Percentiles rank a stretch among this genome's conserved stretches.
Evolutionary conservation across 805 yeast genomes (phyloP).

Genomic region (Wickerhamomyces silvicola): DNA sequence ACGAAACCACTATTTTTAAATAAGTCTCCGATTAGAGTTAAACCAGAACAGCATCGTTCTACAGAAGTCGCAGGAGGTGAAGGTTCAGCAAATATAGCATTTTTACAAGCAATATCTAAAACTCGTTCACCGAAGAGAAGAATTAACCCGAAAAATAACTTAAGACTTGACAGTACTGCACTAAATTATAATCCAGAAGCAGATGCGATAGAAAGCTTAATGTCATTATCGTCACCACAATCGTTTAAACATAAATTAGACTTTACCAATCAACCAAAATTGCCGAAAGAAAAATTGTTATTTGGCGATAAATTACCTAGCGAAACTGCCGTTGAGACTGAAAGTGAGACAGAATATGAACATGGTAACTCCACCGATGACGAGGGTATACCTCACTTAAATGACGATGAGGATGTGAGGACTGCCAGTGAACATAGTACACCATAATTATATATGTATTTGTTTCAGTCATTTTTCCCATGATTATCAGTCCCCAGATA

Average conservation of each 20-base stretch:
- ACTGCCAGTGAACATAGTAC: slow-evolving; percentile 9
- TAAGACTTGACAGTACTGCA: no score
- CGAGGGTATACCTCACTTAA: not conserved
- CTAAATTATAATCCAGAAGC: slow-evolving; percentile 30
- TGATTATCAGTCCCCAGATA: no score
- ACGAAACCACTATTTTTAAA: slow-evolving; percentile 9
- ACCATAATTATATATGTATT: not conserved
- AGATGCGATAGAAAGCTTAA: slow-evolving; percentile 34
- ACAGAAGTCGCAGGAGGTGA: slow-evolving; percentile 18
- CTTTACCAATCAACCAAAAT: not conserved
- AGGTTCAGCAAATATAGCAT: slow-evolving; percentile 34
- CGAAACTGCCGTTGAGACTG: slow-evolving; percentile 12
- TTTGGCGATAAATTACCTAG: slow-evolving; percentile 16
- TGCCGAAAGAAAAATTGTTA: slow-evolving; percentile 18
- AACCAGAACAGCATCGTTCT: slow-evolving; percentile 11
- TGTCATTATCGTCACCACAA: slow-evolving; percentile 34
- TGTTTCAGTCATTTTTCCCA: not conserved
- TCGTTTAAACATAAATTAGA: slow-evolving; percentile 10
- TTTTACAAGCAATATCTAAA: slow-evolving; percentile 31
- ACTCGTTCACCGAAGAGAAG: slow-evolving; percentile 23
- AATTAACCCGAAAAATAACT: slow-evolving; percentile 2
- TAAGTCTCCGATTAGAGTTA: slow-evolving; percentile 6
- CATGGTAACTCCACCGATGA: slow-evolving; percentile 2
- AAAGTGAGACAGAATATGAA: slow-evolving; percentile 15
- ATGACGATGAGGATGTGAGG: slow-evolving; percentile 7